Percentiles rank a stretch among this genome's conserved stretches.
phyloP scores from a whole-genome alignment of 805 yeast species.

The Metschnikowia dekortorum region DNA sequence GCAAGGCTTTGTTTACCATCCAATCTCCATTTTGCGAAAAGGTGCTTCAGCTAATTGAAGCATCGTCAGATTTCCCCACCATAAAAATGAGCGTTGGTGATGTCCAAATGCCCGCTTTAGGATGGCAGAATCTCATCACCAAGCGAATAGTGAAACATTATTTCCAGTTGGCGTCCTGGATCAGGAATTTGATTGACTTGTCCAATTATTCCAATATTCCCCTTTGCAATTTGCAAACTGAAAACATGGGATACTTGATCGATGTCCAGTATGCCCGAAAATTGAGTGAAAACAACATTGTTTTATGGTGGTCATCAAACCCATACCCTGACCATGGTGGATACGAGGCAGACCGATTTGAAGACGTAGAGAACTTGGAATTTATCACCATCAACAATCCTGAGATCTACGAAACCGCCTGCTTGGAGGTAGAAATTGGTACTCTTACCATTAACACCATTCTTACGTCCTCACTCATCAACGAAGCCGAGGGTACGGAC shows the following conservation, averaged over 20 bases:
- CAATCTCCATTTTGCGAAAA: slow-evolving; percentile 63
- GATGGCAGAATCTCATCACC: slow-evolving; percentile 72
- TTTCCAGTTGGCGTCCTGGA: slow-evolving; percentile 69
- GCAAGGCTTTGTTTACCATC: slow-evolving; percentile 60
- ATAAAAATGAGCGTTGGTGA: slow-evolving; percentile 58
- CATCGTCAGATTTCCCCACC: slow-evolving; percentile 56
- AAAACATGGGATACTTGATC: slow-evolving; percentile 70
- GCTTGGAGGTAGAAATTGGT: slow-evolving; percentile 72
- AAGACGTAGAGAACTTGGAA: slow-evolving; percentile 54
- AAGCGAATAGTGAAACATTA: slow-evolving; percentile 66
- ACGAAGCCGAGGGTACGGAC: slow-evolving; percentile 85
- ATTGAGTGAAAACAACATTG: slow-evolving; percentile 57
- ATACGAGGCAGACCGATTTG: slow-evolving; percentile 54
- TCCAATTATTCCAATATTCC: slow-evolving; percentile 80
- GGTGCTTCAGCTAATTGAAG: slow-evolving; percentile 42
- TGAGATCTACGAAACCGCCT: slow-evolving; percentile 71
- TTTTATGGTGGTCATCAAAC: slow-evolving; percentile 90
- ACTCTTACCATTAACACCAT: slow-evolving; percentile 85
- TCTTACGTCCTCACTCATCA: slow-evolving; percentile 74
- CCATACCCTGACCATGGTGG: slow-evolving; percentile 87
- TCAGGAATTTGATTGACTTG: slow-evolving; percentile 58
- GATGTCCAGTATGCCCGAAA: slow-evolving; percentile 86
- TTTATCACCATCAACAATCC: slow-evolving; percentile 74
- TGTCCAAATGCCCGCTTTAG: slow-evolving; percentile 62
- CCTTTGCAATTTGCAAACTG: slow-evolving; percentile 76